A percentile compares a stretch with the other conserved stretches of the same genome.
phyloP scores from a whole-genome alignment of 768 basidiomycete species.

The Crucibulum laeve region DNA sequence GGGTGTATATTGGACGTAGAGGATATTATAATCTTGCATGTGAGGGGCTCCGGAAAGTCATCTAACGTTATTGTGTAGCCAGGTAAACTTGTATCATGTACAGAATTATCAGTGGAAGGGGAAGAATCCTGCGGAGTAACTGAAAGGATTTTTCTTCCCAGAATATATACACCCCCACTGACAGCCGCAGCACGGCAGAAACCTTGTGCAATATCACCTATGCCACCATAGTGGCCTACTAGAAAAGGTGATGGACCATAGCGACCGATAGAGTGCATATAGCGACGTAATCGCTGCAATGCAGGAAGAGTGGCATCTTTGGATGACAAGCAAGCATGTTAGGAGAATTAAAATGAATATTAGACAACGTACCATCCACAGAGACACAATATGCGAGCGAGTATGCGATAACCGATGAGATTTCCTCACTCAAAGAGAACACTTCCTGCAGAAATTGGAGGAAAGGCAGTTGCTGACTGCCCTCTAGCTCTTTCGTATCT shows the following conservation, averaged over 20 bases:
- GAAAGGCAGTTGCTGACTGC: slow-evolving; percentile 54
- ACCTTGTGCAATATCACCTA: slow-evolving; percentile 90
- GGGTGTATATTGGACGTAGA: slow-evolving; percentile 31
- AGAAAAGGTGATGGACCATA: slow-evolving; percentile 85
- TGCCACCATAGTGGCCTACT: slow-evolving; percentile 91
- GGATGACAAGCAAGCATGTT: slow-evolving; percentile 5
- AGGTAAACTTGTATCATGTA: slow-evolving; percentile 6
- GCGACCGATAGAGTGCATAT: slow-evolving; percentile 75
- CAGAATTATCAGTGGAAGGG: not conserved
- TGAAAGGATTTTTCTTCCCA: slow-evolving; percentile 45
- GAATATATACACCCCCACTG: slow-evolving; percentile 66
- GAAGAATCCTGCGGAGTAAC: slow-evolving; percentile 12
- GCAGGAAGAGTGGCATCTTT: slow-evolving; percentile 66
- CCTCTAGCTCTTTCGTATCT: slow-evolving; percentile 48
- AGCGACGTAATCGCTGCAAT: slow-evolving; percentile 65
- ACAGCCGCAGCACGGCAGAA: slow-evolving; percentile 89
- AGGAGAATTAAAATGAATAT: not conserved
- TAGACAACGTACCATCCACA: slow-evolving; percentile 41
- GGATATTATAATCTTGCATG: slow-evolving; percentile 52
- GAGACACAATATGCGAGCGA: slow-evolving; percentile 71
- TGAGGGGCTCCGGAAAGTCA: slow-evolving; percentile 57
- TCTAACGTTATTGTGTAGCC: slow-evolving; percentile 48
- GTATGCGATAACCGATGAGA: slow-evolving; percentile 63
- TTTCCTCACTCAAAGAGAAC: slow-evolving; percentile 59
- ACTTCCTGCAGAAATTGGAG: slow-evolving; percentile 54